A percentile compares a stretch with the other conserved stretches of the same genome.
Evolutionary conservation across 306 rosid genomes (phyloP).

Genomic region (Fagus sylvatica): DNA sequence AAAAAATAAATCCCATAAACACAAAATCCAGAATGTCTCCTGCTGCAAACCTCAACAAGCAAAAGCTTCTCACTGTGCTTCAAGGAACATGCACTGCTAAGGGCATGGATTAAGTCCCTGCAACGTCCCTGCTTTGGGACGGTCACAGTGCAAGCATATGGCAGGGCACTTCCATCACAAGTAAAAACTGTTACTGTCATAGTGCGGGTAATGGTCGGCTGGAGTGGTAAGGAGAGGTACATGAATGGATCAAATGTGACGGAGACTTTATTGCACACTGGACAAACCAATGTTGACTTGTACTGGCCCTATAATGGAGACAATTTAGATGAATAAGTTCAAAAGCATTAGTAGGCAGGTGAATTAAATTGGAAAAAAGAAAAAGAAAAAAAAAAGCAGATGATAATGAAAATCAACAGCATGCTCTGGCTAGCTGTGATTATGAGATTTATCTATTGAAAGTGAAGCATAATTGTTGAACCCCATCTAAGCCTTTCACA

Average conservation of each 20-base stretch:
- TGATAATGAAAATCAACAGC: not conserved
- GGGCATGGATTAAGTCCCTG: constrained; percentile 90
- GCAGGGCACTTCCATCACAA: constrained; percentile 71
- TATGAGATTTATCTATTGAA: not conserved
- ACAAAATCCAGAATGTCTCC: constrained; percentile 8
- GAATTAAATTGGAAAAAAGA: constrained; percentile 1
- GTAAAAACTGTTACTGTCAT: constrained; percentile 81
- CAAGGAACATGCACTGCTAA: constrained; percentile 82
- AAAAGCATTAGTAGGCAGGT: constrained; percentile 34
- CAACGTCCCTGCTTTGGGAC: constrained; percentile 97
- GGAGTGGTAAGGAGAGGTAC: constrained; percentile 98
- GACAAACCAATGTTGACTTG: constrained; percentile 98
- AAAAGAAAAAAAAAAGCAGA: too few species aligned
- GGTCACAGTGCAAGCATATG: constrained; percentile 72
- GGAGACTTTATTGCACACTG: constrained; percentile 94
- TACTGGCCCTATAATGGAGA: constrained; percentile 79
- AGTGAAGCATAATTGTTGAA: not conserved
- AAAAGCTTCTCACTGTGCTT: constrained; percentile 77
- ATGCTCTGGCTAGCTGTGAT: not conserved
- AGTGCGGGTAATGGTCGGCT: constrained; percentile 66
- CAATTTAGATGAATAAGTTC: constrained; percentile 12
- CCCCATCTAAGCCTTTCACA: not conserved
- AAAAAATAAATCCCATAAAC: not conserved
- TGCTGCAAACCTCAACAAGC: constrained; percentile 73
- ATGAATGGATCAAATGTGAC: constrained; percentile 98